Percentiles rank a stretch among this genome's conserved stretches.
phyloP scores from a whole-genome alignment of 805 yeast species.

The Saccharomyces eubayanus region DNA sequence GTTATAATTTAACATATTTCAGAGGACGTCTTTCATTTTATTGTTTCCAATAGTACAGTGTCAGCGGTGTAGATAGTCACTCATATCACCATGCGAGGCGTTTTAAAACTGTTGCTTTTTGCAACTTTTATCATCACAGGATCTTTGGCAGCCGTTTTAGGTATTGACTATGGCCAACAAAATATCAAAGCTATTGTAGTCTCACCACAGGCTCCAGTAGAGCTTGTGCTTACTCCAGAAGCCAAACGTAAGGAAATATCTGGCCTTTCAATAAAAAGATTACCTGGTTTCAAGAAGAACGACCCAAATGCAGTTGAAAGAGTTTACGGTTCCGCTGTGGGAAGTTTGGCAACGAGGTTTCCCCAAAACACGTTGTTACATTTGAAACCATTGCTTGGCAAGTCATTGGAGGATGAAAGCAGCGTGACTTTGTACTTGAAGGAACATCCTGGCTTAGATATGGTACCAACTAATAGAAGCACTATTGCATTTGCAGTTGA shows the following conservation, averaged over 20 bases:
- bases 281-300: constrained; percentile 21
- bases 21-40: neutral
- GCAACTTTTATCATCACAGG: neutral
- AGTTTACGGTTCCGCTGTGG: constrained; percentile 68
- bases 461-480: constrained; percentile 39
- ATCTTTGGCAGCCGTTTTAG: constrained; percentile 56
- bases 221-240: constrained; percentile 80
- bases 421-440: constrained; percentile 40
- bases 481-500: constrained; percentile 51
- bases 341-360: constrained; percentile 58
- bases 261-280: constrained; percentile 57
- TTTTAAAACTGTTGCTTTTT: neutral
- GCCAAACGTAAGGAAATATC: constrained; percentile 84
- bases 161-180: constrained; percentile 84
- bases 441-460: constrained; percentile 53
- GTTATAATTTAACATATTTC: neutral
- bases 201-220: constrained; percentile 86
- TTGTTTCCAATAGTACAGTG: neutral
- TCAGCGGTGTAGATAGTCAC: neutral
- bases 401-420: constrained; percentile 37
- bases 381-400: constrained; percentile 67
- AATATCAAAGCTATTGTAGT: constrained; percentile 79
- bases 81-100: neutral
- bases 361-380: constrained; percentile 64
- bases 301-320: constrained; percentile 49